Conservation (phyloP, 1,284 basidiomycete genomes). For the Ceratobasidium sp. region DNA sequence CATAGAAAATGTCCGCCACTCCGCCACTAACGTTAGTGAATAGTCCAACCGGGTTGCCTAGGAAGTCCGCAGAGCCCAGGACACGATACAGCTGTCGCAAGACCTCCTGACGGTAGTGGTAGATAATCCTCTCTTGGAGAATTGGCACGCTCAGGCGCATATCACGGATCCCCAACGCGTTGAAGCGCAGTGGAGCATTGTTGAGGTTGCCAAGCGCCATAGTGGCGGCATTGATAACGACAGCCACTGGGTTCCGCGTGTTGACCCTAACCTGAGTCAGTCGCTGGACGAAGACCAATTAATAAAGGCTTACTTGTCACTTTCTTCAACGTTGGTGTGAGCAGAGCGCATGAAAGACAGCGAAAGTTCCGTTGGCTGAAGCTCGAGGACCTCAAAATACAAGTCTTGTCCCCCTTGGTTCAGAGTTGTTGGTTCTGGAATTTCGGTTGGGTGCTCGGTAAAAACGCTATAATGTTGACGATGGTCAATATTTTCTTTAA, state of each 20-base stretch:
- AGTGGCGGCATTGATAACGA: conserved; percentile 91
- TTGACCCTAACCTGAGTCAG: conserved; percentile 62
- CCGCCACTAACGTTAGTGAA: conserved; percentile 99
- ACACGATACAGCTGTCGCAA: conserved; percentile 95
- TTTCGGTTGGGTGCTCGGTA: conserved; percentile 75
- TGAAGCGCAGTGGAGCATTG: conserved; percentile 94
- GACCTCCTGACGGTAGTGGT: conserved; percentile 95
- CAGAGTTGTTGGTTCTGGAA: conserved; percentile 76
- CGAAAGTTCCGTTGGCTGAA: conserved; percentile 92
- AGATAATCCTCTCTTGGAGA: conserved; percentile 81
- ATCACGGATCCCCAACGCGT: conserved; percentile 93
- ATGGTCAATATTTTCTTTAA: neutral
- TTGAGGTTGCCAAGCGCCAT: conserved; percentile 99
- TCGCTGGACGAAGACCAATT: conserved; percentile 24
- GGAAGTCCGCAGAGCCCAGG: conserved; percentile 94
- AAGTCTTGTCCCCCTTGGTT: conserved; percentile 73
- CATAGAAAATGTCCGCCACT: conserved; percentile 99
- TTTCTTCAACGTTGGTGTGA: conserved; percentile 86
- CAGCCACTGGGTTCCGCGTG: conserved; percentile 90
- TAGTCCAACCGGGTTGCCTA: conserved; percentile 67
- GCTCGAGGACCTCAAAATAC: conserved; percentile 96
- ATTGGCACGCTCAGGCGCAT: conserved; percentile 88
- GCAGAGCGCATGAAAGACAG: conserved; percentile 98
- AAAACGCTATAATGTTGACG: conserved; percentile 65
- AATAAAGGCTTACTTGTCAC: conserved; percentile 64